A percentile compares a stretch with the other conserved stretches of the same genome.
Conservation (phyloP, 257 asterid genomes). For the Solanum pennellii region DNA sequence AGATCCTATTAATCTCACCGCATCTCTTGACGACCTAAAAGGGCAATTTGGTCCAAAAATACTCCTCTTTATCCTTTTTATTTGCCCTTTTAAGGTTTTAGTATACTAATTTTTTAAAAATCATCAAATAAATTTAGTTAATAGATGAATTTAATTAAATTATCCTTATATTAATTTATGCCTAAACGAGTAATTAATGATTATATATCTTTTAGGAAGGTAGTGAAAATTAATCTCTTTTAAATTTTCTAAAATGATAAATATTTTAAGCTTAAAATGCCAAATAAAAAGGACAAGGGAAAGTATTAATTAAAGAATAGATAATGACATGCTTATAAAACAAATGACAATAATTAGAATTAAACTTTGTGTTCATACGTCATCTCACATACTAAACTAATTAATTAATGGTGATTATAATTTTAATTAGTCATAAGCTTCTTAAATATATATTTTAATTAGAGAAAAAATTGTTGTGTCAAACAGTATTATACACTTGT, state of each 20-base stretch:
- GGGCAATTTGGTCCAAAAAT: not conserved
- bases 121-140: not conserved
- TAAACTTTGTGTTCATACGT: not conserved
- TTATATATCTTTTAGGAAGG: not conserved
- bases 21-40: not conserved
- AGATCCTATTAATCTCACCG: not conserved
- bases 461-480: conserved; percentile 3
- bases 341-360: conserved; percentile 7
- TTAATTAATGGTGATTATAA: not conserved
- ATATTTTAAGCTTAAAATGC: not conserved
- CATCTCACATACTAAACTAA: not conserved
- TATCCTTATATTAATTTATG: not conserved
- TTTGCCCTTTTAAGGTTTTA: not conserved
- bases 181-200: not conserved
- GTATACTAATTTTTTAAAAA: no score
- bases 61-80: not conserved
- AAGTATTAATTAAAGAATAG: not conserved
- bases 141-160: not conserved
- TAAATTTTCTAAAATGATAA: not conserved
- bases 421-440: conserved; percentile 11
- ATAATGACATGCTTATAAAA: conserved; percentile 13
- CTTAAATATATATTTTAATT: not conserved
- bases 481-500: conserved; percentile 10
- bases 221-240: not conserved
- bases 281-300: not conserved